Conservation (phyloP, 148 eudicot genomes). For the Rheum nobile region DNA sequence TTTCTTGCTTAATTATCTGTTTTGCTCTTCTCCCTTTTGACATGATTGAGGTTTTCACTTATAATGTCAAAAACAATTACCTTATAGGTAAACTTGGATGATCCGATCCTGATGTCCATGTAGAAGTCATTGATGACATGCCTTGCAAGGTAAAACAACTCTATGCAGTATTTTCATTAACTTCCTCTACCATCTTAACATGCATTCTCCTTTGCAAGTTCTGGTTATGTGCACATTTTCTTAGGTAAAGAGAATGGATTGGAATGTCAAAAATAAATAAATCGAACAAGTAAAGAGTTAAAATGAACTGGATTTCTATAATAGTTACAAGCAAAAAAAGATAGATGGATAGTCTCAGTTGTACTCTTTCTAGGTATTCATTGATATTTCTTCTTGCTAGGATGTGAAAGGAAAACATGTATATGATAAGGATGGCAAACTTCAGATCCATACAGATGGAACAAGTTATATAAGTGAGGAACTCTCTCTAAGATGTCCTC, state of each 20-base stretch:
- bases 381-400: slow-evolving; percentile 26
- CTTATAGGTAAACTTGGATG: slow-evolving; percentile 35
- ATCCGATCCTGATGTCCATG: slow-evolving; percentile 20
- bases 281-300: not conserved
- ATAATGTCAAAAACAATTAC: slow-evolving; percentile 58
- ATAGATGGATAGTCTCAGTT: not conserved
- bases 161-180: not conserved
- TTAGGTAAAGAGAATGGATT: not conserved
- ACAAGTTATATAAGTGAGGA: slow-evolving; percentile 87
- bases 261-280: not conserved
- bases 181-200: not conserved
- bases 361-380: no score
- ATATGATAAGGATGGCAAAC: slow-evolving; percentile 31
- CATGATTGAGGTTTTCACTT: slow-evolving; percentile 57
- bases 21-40: not conserved
- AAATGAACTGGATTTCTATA: not conserved
- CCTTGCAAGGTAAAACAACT: slow-evolving; percentile 38
- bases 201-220: not conserved
- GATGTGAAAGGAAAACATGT: slow-evolving; percentile 34
- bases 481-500: slow-evolving; percentile 58
- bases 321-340: not conserved
- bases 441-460: slow-evolving; percentile 68
- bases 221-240: not conserved
- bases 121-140: slow-evolving; percentile 39
- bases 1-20: not conserved